Evolutionary conservation across 192 early-diverging fungal genomes (phyloP), one percentile per base, ranked within the genome.

Genomic region (Bifiguratus adelaidae): DNA sequence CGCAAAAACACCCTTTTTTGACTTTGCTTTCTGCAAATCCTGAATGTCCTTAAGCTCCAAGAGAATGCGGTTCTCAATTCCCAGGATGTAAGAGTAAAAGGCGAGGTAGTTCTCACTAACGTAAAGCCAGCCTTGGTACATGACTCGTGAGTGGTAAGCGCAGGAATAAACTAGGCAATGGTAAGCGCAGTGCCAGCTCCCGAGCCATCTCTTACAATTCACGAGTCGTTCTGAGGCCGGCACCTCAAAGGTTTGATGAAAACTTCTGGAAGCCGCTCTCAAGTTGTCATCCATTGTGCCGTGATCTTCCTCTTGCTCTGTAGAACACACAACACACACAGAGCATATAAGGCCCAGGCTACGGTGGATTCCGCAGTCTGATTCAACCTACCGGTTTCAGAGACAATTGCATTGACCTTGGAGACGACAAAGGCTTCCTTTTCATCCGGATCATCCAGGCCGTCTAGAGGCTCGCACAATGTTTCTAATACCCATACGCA

Each of bases 101-200:
- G 86, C 89, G 18, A 95, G 60, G 58, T 90, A 86, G 47, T 92
- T 87, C 55, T 89, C 78, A 34, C 86, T 89, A 33, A 99, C 77
- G 55, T 99, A 99, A 67, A 99, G 69, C 95, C 95, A 99, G 0
- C 95, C 95, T 62, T 99, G 95, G 29, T 50, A 51, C 55, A 84
- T 85, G 46, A 85, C 68, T 55, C 89, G 75, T 46, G 73, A 67
- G 53, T 89, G 77, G 50, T 91, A 90, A 3, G 89, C 81, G 41
- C 89, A 92, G n/a, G 91, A 89, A 62, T 98, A 98, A 65, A 77
- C 82, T 85, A 50, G 0, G 7, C 1, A 50, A 13, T 3, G n/a
- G 36, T 7, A 23, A n/a, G n/a, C n/a, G n/a, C n/a, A n/a, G n/a
- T n/a, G n/a, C n/a, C n/a, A n/a, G n/a, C n/a, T n/a, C n/a, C n/a